phyloP scores from a whole-genome alignment of 345 rosid species.

The Turritis glabra region DNA sequence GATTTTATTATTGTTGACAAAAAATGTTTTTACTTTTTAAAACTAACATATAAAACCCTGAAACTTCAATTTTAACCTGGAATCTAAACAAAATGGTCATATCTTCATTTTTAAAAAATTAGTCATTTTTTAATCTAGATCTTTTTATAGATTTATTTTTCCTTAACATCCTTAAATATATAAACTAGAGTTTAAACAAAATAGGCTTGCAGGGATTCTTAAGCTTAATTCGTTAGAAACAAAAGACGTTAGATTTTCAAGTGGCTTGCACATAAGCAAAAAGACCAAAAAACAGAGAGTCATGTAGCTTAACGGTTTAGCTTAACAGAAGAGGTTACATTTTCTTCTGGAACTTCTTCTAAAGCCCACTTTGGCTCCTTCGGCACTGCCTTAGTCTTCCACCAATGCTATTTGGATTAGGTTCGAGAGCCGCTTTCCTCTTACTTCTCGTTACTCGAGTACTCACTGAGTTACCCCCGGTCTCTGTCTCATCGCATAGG shows the following conservation, averaged over 20 bases:
- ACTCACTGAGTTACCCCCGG: background rate
- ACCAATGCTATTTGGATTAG: slow-evolving; percentile 43
- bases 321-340: background rate
- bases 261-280: background rate
- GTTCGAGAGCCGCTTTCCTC: slow-evolving; percentile 30
- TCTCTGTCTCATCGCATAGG: background rate
- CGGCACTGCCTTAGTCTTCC: slow-evolving; percentile 50
- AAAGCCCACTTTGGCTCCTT: slow-evolving; percentile 18
- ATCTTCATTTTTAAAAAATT: background rate
- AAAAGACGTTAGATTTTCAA: background rate
- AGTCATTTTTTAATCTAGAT: background rate
- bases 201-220: background rate
- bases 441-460: slow-evolving; percentile 25
- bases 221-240: slow-evolving; percentile 5
- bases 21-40: too few relatives aligned
- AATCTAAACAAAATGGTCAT: background rate
- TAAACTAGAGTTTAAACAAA: background rate
- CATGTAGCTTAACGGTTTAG: background rate
- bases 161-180: background rate
- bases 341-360: background rate
- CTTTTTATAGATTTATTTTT: background rate
- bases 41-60: too few relatives aligned
- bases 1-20: too few relatives aligned
- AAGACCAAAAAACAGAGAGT: background rate
- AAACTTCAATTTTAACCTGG: too few relatives aligned